phyloP scores from a whole-genome alignment of 108 stramenopile species.

The Epipyxis sp. region DNA sequence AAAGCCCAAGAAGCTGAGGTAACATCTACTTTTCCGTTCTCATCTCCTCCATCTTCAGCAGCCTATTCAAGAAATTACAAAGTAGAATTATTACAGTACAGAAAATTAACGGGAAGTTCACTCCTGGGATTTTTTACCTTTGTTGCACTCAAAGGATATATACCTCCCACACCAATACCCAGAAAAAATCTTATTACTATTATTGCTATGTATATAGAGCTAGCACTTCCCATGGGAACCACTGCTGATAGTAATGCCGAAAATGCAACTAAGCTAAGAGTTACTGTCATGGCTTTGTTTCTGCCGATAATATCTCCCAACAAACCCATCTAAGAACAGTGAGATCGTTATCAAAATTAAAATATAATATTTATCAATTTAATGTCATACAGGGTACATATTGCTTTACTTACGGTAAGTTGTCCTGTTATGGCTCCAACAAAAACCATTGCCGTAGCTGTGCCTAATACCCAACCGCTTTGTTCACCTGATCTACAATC shows the following conservation, averaged over 20 bases:
- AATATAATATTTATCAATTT: not conserved
- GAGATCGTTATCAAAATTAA: not conserved
- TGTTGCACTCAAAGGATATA: constrained; percentile 28
- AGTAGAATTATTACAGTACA: too few species aligned
- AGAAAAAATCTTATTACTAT: constrained; percentile 10
- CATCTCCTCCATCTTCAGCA: constrained; percentile 26
- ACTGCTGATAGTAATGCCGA: constrained; percentile 13
- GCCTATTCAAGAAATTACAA: too few species aligned
- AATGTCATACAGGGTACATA: too few species aligned
- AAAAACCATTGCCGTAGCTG: constrained; percentile 19
- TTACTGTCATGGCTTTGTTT: constrained; percentile 16
- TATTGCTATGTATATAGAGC: not conserved
- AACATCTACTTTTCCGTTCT: not conserved
- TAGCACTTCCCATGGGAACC: not conserved
- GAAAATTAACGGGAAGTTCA: too few species aligned
- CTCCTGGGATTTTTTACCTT: too few species aligned
- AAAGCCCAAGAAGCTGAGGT: not conserved
- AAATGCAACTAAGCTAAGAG: constrained; percentile 8
- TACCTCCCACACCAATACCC: constrained; percentile 23
- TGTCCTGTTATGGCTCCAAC: constrained; percentile 23
- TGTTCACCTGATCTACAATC: constrained; percentile 22
- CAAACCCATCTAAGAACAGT: constrained; percentile 8
- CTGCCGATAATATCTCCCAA: constrained; percentile 13
- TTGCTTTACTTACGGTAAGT: not conserved
- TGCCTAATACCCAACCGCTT: not conserved